A percentile compares a stretch with the other conserved stretches of the same genome.
Conservation (phyloP, 1,284 basidiomycete species). For the Ganoderma leucocontextum region DNA sequence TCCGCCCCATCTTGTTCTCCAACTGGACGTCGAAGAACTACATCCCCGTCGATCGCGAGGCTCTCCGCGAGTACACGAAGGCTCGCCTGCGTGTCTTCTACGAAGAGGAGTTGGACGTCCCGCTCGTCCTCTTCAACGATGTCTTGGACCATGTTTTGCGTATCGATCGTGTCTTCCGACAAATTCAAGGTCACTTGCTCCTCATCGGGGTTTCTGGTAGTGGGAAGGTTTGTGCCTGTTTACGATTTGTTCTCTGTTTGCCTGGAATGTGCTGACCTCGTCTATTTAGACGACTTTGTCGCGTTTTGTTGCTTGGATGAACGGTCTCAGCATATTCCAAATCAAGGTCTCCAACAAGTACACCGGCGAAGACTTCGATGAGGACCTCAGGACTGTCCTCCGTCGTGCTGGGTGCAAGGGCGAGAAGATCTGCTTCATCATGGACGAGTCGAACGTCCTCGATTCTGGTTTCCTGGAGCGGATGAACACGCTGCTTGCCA, state of each 20-base stretch:
- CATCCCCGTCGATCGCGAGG: conserved; percentile 92
- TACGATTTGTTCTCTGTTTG: not conserved
- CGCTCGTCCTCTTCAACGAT: conserved; percentile 98
- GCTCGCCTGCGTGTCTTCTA: conserved; percentile 95
- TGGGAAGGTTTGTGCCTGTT: conserved; percentile 79
- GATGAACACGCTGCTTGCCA: conserved; percentile 99
- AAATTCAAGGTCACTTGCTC: conserved; percentile 95
- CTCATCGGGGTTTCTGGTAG: conserved; percentile 98
- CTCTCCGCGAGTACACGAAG: conserved; percentile 95
- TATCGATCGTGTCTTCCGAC: conserved; percentile 99
- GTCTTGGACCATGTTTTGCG: conserved; percentile 97
- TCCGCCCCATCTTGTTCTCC: conserved; percentile 94
- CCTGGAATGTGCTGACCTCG: not conserved
- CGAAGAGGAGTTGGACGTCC: conserved; percentile 97
- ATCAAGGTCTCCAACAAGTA: conserved; percentile 99
- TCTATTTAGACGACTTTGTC: conserved; percentile 89
- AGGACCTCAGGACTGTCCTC: conserved; percentile 93
- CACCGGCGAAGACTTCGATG: conserved; percentile 97
- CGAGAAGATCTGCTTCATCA: conserved; percentile 99
- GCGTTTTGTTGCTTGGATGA: conserved; percentile 99
- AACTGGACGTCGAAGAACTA: conserved; percentile 99
- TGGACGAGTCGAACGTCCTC: conserved; percentile 99
- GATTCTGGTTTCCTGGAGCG: conserved; percentile 98
- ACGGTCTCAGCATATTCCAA: conserved; percentile 97
- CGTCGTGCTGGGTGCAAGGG: conserved; percentile 96